Percentiles rank a stretch among this genome's conserved stretches.
Evolutionary conservation across 2,329 filamentous ascomycete species (phyloP).

Genomic region (Curvularia sp.): DNA sequence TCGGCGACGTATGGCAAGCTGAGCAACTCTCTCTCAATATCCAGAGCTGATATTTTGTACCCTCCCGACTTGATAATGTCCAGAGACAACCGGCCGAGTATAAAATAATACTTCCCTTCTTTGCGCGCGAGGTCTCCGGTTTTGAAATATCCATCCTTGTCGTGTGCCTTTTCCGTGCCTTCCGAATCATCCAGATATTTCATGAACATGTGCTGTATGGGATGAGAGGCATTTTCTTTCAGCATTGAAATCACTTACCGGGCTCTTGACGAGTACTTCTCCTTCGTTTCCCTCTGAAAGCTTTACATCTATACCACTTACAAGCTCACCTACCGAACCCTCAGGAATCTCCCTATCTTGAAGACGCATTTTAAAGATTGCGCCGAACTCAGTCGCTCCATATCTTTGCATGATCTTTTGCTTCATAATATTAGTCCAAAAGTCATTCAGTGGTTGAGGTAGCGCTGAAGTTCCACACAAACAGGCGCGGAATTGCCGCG

Average conservation of each 20-base stretch:
- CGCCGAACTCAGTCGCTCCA: slow-evolving; percentile 55
- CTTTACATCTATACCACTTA: slow-evolving; percentile 51
- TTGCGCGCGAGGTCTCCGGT: slow-evolving; percentile 54
- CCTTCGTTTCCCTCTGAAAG: slow-evolving; percentile 57
- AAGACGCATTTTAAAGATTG: slow-evolving; percentile 53
- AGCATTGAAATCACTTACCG: slow-evolving; percentile 25
- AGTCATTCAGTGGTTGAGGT: slow-evolving; percentile 59
- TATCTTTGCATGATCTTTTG: slow-evolving; percentile 55
- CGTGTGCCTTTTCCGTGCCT: slow-evolving; percentile 56
- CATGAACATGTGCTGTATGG: slow-evolving; percentile 49
- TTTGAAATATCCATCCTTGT: slow-evolving; percentile 58
- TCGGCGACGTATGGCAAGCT: slow-evolving; percentile 58
- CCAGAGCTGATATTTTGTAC: slow-evolving; percentile 63
- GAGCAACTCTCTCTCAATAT: slow-evolving; percentile 62
- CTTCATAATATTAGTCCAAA: slow-evolving; percentile 56
- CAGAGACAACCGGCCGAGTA: slow-evolving; percentile 60
- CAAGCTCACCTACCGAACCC: slow-evolving; percentile 47
- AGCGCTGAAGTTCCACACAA: slow-evolving; percentile 58
- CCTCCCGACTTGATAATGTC: slow-evolving; percentile 64
- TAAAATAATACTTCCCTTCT: slow-evolving; percentile 58
- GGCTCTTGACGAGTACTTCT: slow-evolving; percentile 53
- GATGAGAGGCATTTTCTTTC: slow-evolving; percentile 3
- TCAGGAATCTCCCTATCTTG: slow-evolving; percentile 38
- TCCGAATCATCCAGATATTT: slow-evolving; percentile 53
- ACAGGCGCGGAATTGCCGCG: slow-evolving; percentile 51